Evolutionary conservation across 345 rosid species (phyloP).

Genomic region (Eucalyptus tenuipes): DNA sequence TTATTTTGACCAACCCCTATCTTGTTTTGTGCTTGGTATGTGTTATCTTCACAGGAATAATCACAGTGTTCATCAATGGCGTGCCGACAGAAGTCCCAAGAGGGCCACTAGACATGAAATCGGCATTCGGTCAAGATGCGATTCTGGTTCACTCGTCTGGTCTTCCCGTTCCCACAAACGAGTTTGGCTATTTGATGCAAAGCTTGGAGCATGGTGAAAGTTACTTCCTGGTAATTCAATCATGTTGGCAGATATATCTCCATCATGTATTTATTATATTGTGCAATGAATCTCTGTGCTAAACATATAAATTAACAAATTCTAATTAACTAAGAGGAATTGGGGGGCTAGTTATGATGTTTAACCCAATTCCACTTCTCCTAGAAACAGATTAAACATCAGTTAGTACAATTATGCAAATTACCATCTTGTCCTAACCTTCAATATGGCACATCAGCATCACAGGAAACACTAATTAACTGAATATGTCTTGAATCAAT

Average conservation of each 20-base stretch:
- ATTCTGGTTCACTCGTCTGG: conserved; percentile 76
- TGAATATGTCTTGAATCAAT: neutral
- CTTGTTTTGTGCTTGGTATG: neutral
- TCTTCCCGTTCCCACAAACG: conserved; percentile 56
- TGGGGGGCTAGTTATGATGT: neutral
- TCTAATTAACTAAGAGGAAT: neutral
- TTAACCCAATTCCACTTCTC: neutral
- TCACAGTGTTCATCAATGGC: conserved; percentile 82
- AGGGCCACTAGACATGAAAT: conserved; percentile 66
- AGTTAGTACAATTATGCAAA: neutral
- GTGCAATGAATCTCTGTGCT: neutral
- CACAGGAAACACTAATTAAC: neutral
- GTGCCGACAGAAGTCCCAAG: conserved; percentile 68
- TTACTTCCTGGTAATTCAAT: conserved; percentile 77
- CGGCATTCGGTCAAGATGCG: conserved; percentile 67
- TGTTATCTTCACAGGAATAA: conserved; percentile 22
- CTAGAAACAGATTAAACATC: neutral
- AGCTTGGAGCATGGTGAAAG: conserved; percentile 85
- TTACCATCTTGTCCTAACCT: neutral
- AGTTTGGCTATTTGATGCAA: conserved; percentile 63
- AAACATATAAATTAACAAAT: neutral
- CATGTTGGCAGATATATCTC: neutral
- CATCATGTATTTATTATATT: neutral
- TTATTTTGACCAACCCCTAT: neutral
- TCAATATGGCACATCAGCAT: neutral